Evolutionary conservation across 148 eudicot species (phyloP).

Genomic region (Fagopyrum homotropicum): DNA sequence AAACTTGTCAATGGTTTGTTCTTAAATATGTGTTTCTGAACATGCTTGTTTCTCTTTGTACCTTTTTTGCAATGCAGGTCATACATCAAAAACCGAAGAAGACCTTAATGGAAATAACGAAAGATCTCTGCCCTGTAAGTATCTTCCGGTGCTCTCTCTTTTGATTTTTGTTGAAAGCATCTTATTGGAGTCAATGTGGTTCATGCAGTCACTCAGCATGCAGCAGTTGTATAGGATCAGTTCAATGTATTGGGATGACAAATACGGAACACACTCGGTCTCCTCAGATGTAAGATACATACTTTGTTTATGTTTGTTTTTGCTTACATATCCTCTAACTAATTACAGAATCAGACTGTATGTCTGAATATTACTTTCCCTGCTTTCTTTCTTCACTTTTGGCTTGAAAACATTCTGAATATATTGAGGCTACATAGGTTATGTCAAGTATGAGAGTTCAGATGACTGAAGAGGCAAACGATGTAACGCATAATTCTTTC

Average conservation of each 20-base stretch:
- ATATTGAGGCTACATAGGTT: conserved; percentile 39
- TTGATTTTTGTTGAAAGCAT: neutral
- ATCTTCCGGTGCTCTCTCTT: neutral
- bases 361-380: too few species aligned
- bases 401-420: neutral
- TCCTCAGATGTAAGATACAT: conserved; percentile 73
- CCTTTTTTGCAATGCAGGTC: conserved; percentile 40
- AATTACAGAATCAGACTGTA: too few species aligned
- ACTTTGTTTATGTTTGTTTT: neutral
- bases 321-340: too few species aligned
- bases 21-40: neutral
- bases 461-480: conserved; percentile 97
- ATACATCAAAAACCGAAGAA: conserved; percentile 99
- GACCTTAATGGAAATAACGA: conserved; percentile 78
- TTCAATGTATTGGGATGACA: conserved; percentile 99
- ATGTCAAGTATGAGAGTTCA: conserved; percentile 91
- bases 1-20: neutral
- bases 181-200: neutral
- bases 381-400: neutral
- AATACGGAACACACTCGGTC: conserved; percentile 73
- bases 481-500: conserved; percentile 82
- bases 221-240: conserved; percentile 94
- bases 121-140: conserved; percentile 91
- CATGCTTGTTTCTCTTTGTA: neutral
- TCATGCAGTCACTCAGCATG: conserved; percentile 75